Percentiles rank a stretch among this genome's conserved stretches.
phyloP scores from a whole-genome alignment of 139 green algal genomes.

The Tetraselmis chui region DNA sequence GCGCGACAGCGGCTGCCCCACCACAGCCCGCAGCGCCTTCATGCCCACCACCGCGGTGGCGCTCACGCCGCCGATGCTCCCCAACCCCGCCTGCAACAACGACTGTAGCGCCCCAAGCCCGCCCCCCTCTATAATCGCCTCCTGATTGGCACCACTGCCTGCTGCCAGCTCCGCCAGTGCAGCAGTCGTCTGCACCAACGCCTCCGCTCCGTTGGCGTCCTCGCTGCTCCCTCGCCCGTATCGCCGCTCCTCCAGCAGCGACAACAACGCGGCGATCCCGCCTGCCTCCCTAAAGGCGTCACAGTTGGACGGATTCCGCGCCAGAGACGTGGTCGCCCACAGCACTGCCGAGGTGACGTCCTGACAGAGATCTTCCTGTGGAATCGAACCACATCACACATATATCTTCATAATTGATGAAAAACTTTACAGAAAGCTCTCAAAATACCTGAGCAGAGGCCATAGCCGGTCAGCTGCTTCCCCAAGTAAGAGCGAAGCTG shows the following conservation, averaged over 20 bases:
- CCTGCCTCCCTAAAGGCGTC: background rate
- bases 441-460: too few relatives aligned
- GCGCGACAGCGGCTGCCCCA: background rate
- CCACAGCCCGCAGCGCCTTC: background rate
- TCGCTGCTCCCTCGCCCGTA: too few relatives aligned
- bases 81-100: background rate
- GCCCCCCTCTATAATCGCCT: background rate
- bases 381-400: too few relatives aligned
- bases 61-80: background rate
- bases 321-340: background rate
- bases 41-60: background rate
- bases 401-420: too few relatives aligned
- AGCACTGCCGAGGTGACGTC: background rate
- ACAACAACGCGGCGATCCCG: background rate
- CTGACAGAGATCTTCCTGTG: background rate
- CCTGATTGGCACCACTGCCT: background rate
- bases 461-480: too few relatives aligned
- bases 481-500: too few relatives aligned
- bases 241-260: background rate
- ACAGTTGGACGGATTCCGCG: background rate
- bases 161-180: background rate
- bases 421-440: too few relatives aligned
- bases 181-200: background rate
- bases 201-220: background rate
- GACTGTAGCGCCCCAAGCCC: background rate